Conservation (phyloP, 2,329 filamentous ascomycete genomes). For the Aspergillus eucalypticola region DNA sequence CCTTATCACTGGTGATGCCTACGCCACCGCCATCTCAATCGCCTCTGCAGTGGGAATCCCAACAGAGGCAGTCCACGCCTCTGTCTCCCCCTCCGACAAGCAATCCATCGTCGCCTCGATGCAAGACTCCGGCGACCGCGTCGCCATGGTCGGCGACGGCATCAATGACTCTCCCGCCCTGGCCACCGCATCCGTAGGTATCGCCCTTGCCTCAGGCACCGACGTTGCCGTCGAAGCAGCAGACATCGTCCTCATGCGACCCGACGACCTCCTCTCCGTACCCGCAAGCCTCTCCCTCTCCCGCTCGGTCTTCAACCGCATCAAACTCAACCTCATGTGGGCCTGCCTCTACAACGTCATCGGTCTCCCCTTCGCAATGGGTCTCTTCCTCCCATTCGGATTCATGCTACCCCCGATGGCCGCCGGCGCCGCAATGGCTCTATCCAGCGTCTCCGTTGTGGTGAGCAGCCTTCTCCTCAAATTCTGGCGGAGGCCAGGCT, state of each 20-base stretch:
- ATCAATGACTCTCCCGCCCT: conserved; percentile 98
- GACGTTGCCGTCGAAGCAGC: conserved; percentile 98
- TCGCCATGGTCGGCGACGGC: conserved; percentile 97
- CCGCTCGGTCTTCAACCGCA: conserved; percentile 81
- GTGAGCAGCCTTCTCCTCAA: conserved; percentile 79
- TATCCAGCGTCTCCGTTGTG: conserved; percentile 86
- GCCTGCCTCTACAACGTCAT: conserved; percentile 90
- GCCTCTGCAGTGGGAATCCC: conserved; percentile 81
- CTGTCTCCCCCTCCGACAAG: conserved; percentile 89
- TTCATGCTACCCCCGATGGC: conserved; percentile 87
- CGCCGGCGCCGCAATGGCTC: conserved; percentile 91
- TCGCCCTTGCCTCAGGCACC: conserved; percentile 87
- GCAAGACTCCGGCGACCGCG: conserved; percentile 71
- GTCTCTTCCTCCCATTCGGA: conserved; percentile 85
- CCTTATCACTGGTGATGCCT: conserved; percentile 92
- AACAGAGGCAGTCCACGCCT: conserved; percentile 73
- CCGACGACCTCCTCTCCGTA: conserved; percentile 89
- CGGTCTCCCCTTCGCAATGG: conserved; percentile 95
- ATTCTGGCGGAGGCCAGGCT: conserved; percentile 78
- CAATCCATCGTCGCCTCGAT: conserved; percentile 78
- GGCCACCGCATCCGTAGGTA: conserved; percentile 87
- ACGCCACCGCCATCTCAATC: conserved; percentile 78
- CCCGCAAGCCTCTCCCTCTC: conserved; percentile 81
- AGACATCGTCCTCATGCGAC: conserved; percentile 92
- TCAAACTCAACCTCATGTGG: conserved; percentile 91